Evolutionary conservation across 169 alveolate species (phyloP).

Genomic region (Eimeria necatrix): DNA sequence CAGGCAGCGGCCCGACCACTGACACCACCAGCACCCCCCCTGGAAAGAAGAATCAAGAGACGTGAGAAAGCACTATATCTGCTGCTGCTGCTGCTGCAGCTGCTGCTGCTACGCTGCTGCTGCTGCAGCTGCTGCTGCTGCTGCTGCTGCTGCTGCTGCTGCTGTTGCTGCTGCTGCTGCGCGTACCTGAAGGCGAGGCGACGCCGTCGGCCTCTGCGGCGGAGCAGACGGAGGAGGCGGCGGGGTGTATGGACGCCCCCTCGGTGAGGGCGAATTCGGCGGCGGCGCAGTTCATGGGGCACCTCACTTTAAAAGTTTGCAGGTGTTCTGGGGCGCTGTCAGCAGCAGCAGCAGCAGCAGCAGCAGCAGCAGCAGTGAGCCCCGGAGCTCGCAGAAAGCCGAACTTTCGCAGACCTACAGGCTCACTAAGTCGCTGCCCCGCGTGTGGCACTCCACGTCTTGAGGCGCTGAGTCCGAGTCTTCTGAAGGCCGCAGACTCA

Average conservation of each 20-base stretch:
- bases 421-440: constrained; percentile 82
- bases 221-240: constrained; percentile 92
- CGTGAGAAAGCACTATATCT: too few relatives aligned
- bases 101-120: too few relatives aligned
- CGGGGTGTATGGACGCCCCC: constrained; percentile 87
- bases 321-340: constrained; percentile 49
- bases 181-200: constrained; percentile 88
- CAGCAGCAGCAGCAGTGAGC: not conserved
- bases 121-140: not conserved
- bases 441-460: constrained; percentile 84
- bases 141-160: constrained; percentile 1
- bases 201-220: constrained; percentile 93
- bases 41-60: not conserved
- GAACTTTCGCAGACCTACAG: not conserved
- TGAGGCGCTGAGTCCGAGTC: constrained; percentile 83
- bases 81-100: too few relatives aligned
- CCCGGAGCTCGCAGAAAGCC: too few relatives aligned
- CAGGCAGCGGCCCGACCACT: constrained; percentile 82
- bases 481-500: constrained; percentile 70
- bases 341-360: not conserved
- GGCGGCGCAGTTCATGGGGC: constrained; percentile 87
- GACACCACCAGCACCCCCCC: constrained; percentile 85
- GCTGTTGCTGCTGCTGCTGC: not conserved
- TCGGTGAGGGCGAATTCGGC: constrained; percentile 81
- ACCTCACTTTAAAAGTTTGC: constrained; percentile 80